Percentiles rank a stretch among this genome's conserved stretches.
Evolutionary conservation across 1,284 basidiomycete genomes (phyloP).

Genomic region (Leccinum subrobustum): DNA sequence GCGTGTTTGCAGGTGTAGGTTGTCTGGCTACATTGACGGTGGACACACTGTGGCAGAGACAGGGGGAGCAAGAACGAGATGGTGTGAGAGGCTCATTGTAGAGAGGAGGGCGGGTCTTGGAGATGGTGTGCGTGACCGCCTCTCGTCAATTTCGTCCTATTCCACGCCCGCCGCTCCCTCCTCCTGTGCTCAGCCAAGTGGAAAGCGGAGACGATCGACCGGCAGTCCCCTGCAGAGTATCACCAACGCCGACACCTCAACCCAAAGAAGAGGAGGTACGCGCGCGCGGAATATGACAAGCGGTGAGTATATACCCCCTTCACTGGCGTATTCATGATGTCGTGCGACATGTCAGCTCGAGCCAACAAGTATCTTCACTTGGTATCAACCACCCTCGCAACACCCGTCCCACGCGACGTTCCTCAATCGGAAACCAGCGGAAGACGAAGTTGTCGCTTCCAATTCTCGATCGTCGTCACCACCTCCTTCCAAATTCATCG

Average conservation of each 20-base stretch:
- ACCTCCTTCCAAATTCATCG: slow-evolving; percentile 17
- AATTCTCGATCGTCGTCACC: not conserved
- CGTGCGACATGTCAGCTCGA: not conserved
- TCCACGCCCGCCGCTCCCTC: slow-evolving; percentile 14
- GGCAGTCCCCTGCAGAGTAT: not conserved
- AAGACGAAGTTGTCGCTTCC: not conserved
- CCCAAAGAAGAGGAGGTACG: not conserved
- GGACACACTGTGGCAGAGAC: too few species aligned
- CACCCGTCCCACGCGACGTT: slow-evolving; percentile 16
- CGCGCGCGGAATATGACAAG: not conserved
- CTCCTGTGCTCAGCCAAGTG: not conserved
- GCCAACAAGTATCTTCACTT: slow-evolving; percentile 19
- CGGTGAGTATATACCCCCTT: slow-evolving; percentile 4
- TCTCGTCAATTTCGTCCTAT: slow-evolving; percentile 27
- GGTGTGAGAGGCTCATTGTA: too few species aligned
- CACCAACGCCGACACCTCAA: not conserved
- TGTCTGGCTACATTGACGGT: too few species aligned
- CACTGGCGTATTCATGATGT: not conserved
- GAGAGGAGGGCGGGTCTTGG: too few species aligned
- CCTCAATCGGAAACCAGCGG: not conserved
- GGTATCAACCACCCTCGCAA: slow-evolving; percentile 27
- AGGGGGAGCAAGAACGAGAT: too few species aligned
- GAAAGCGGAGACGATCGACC: not conserved
- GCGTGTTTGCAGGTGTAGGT: too few species aligned
- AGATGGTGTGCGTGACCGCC: not conserved